Conservation (phyloP, 805 yeast genomes). For the Pichia exigua region DNA sequence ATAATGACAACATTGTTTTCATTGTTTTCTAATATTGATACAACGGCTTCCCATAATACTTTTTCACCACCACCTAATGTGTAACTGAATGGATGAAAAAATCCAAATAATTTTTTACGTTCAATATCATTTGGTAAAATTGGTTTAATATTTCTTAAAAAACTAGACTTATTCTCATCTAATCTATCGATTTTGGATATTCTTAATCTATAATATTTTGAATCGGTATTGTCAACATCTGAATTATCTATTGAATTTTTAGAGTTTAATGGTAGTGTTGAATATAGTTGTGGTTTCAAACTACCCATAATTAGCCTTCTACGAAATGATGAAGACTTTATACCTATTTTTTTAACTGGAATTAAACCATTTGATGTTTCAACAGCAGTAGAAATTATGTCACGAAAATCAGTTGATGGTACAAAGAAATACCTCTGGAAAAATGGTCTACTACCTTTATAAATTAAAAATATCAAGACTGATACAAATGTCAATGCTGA, state of each 20-base stretch:
- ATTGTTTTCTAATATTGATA: conserved; percentile 49
- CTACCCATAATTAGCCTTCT: conserved; percentile 28
- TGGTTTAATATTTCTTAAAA: conserved; percentile 21
- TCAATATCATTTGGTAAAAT: conserved; percentile 25
- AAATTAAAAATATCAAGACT: conserved; percentile 2
- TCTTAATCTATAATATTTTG: conserved; percentile 15
- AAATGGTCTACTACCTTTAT: conserved; percentile 16
- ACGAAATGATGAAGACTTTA: conserved; percentile 21
- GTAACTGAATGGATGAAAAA: conserved; percentile 91
- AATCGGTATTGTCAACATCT: conserved; percentile 11
- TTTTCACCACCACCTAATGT: conserved; percentile 99
- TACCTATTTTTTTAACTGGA: conserved; percentile 18
- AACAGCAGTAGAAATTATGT: conserved; percentile 17
- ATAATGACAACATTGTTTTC: conserved; percentile 51
- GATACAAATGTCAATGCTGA: not conserved
- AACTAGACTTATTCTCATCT: conserved; percentile 12
- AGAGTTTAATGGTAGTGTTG: conserved; percentile 27
- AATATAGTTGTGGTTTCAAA: conserved; percentile 25
- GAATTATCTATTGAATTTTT: not conserved
- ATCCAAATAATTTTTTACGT: conserved; percentile 57
- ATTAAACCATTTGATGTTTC: conserved; percentile 15
- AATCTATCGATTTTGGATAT: conserved; percentile 22
- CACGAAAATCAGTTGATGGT: conserved; percentile 25
- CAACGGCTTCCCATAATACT: conserved; percentile 91
- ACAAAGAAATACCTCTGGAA: conserved; percentile 19